phyloP scores from a whole-genome alignment of 2,329 filamentous ascomycete species.

The Aspergillus pseudoglaucus region DNA sequence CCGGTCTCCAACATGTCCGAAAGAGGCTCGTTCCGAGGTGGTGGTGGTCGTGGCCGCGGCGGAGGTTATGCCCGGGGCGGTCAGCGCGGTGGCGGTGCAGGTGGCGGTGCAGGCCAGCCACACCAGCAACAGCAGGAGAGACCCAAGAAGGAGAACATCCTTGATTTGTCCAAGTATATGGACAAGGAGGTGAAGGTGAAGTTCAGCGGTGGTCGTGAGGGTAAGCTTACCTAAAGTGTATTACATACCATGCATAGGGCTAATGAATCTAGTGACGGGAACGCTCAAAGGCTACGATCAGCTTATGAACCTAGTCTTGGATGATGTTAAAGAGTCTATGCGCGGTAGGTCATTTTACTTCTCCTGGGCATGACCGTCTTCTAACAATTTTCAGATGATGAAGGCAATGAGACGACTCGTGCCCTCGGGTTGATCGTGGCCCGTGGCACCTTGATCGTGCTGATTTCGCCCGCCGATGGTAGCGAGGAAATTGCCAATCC shows the following conservation, averaged over 20 bases:
- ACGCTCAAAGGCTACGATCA: constrained; percentile 93
- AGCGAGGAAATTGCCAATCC: constrained; percentile 96
- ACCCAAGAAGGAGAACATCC: constrained; percentile 97
- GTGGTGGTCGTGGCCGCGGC: constrained; percentile 24
- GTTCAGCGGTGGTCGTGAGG: constrained; percentile 90
- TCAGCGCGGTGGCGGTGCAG: constrained; percentile 43
- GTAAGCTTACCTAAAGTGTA: constrained; percentile 42
- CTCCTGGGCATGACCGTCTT: too few relatives aligned
- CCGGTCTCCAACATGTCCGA: constrained; percentile 31
- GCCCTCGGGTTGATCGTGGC: constrained; percentile 82
- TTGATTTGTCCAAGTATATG: constrained; percentile 93
- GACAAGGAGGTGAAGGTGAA: constrained; percentile 94
- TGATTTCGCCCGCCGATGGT: constrained; percentile 87
- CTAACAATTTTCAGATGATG: constrained; percentile 62
- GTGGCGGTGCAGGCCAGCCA: constrained; percentile 33
- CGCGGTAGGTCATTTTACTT: too few relatives aligned
- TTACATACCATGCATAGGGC: neutral
- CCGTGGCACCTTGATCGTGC: constrained; percentile 82
- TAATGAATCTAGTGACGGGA: constrained; percentile 60
- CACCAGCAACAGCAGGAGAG: constrained; percentile 55
- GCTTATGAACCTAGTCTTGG: constrained; percentile 94
- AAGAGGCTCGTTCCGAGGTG: constrained; percentile 50
- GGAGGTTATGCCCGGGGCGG: constrained; percentile 40
- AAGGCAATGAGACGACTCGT: constrained; percentile 78
- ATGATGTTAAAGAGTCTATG: constrained; percentile 86